Conservation (phyloP, 495 filamentous ascomycete genomes). For the Penicillium paradoxum region DNA sequence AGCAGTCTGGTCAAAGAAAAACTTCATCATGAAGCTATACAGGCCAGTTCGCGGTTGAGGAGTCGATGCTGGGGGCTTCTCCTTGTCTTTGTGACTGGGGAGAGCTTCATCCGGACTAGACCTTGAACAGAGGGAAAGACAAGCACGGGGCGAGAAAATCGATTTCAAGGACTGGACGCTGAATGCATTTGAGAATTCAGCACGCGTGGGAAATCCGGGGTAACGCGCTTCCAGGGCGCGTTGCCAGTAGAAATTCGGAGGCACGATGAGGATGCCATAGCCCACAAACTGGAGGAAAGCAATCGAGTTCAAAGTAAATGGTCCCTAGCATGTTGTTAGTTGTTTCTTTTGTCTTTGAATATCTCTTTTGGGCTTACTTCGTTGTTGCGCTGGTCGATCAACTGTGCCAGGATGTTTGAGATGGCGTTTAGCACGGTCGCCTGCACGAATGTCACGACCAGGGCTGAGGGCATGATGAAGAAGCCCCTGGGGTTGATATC, state of each 20-base stretch:
- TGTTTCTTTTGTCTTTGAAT: background rate
- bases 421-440: constrained; percentile 63
- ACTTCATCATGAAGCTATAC: constrained; percentile 72
- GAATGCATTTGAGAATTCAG: constrained; percentile 17
- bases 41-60: constrained; percentile 31
- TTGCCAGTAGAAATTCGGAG: constrained; percentile 88
- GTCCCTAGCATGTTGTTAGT: constrained; percentile 12
- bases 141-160: constrained; percentile 36
- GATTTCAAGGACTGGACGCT: constrained; percentile 11
- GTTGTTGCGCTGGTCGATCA: constrained; percentile 61
- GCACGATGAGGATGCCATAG: constrained; percentile 69
- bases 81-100: constrained; percentile 38
- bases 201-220: constrained; percentile 40
- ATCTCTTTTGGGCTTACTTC: constrained; percentile 44
- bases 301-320: constrained; percentile 50
- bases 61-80: constrained; percentile 32
- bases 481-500: background rate
- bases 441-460: constrained; percentile 64
- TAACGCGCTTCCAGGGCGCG: constrained; percentile 51
- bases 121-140: constrained; percentile 28
- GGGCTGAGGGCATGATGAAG: constrained; percentile 40
- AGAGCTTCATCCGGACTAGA: constrained; percentile 28
- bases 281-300: constrained; percentile 74
- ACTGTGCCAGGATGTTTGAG: constrained; percentile 80
- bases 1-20: constrained; percentile 75